Conservation (phyloP, 2,329 filamentous ascomycete species). For the Chrysosphaeria jannelii region DNA sequence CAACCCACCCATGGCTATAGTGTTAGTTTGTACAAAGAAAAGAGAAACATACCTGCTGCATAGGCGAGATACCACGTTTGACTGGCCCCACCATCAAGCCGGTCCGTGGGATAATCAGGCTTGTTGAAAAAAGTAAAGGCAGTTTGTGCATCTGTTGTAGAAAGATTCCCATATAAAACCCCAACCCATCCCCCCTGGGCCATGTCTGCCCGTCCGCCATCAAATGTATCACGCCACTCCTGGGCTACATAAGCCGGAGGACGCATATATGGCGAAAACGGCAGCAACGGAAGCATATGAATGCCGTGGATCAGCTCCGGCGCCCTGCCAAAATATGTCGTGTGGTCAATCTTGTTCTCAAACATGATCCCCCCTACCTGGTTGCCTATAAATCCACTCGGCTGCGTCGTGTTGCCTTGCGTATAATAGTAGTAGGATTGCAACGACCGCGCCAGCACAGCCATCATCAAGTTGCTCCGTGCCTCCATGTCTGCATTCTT, state of each 20-base stretch:
- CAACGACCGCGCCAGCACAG: slow-evolving; percentile 43
- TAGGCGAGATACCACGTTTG: slow-evolving; percentile 65
- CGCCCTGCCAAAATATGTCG: slow-evolving; percentile 57
- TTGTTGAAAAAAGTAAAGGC: slow-evolving; percentile 50
- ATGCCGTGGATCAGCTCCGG: slow-evolving; percentile 48
- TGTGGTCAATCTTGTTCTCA: slow-evolving; percentile 86
- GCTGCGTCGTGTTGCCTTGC: slow-evolving; percentile 36
- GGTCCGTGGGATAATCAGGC: slow-evolving; percentile 30
- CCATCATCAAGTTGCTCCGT: slow-evolving; percentile 55
- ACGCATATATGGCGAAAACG: slow-evolving; percentile 36
- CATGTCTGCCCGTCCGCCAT: slow-evolving; percentile 29
- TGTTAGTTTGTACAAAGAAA: not conserved
- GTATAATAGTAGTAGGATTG: slow-evolving; percentile 61
- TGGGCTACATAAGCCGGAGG: slow-evolving; percentile 39
- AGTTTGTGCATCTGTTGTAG: slow-evolving; percentile 37
- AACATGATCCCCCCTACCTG: slow-evolving; percentile 46
- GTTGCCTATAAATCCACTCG: slow-evolving; percentile 50
- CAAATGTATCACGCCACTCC: slow-evolving; percentile 63
- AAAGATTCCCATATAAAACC: slow-evolving; percentile 55
- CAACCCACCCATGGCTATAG: not conserved
- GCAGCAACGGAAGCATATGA: slow-evolving; percentile 54
- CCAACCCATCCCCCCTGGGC: slow-evolving; percentile 61
- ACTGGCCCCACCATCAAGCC: slow-evolving; percentile 57
- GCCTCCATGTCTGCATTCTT: slow-evolving; percentile 57
- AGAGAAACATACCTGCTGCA: slow-evolving; percentile 29